Evolutionary conservation across 495 filamentous ascomycete species (phyloP), one percentile per base, ranked within the genome.

Genomic region (Elasticomyces elasticus): DNA sequence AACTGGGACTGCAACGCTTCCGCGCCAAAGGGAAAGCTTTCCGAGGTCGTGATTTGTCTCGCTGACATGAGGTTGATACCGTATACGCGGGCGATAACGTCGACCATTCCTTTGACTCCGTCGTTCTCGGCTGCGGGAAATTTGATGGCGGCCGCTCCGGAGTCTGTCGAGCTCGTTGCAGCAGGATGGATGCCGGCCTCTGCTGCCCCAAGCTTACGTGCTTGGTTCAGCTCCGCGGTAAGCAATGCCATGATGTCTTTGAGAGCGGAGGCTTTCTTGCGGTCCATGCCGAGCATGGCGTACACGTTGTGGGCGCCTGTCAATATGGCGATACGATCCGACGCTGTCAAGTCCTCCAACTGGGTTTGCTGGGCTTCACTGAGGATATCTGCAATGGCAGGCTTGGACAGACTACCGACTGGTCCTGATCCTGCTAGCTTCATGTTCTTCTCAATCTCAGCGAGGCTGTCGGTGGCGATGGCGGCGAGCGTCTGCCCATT

Each of bases 171-270:
- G 10, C 59, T 30, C 28, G 86, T 88, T 22, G 92, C 89, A 24
- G 89, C 89, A 42, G 94, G 94, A 68, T 97, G 92, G 41, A 98
- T 84, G 4, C 94, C 92, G 52, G 91, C 84, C 60, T 96, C 92
- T 19, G 94, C 92, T 49, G 92, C 94, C 28, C 89, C 89, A 51
- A 88, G 76, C 51, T 94, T 95, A 35, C 92, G 76, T 15, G 94
- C 94, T 66, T 95, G 86, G n/a, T 95, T 83, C 26, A 98, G 72
- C 0, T 83, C 87, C 51, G 84, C 85, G 49, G 92, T 85, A 52
- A 95, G 73, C 27, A 86, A 79, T n/a, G 79, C 79, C 7, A 97
- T 72, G 50, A 95, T 75, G 62, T 96, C 90, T 58, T 83, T 82
- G 54, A 94, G 72, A 1, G 96, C 78, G 60, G 96, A 78, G 1